Percentiles rank a stretch among this genome's conserved stretches.
Evolutionary conservation across 2,329 filamentous ascomycete genomes (phyloP).

Genomic region (Incumbomyces lentus): DNA sequence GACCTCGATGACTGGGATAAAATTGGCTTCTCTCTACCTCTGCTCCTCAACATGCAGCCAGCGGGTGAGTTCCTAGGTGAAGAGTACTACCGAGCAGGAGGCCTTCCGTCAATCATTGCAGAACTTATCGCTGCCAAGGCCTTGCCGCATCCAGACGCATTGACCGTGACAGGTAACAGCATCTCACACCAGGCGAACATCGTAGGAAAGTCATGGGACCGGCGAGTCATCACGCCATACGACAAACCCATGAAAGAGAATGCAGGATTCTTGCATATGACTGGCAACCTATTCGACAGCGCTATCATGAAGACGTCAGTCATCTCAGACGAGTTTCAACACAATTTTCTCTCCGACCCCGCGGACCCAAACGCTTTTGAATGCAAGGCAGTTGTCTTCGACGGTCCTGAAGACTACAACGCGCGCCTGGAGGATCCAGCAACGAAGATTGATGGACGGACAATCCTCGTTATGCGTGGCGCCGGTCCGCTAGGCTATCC

Average conservation of each 20-base stretch:
- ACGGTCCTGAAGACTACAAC: slow-evolving; percentile 42
- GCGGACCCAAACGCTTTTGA: slow-evolving; percentile 41
- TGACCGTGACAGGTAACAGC: slow-evolving; percentile 40
- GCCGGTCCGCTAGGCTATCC: slow-evolving; percentile 42
- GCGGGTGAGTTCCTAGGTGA: slow-evolving; percentile 44
- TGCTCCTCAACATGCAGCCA: slow-evolving; percentile 47
- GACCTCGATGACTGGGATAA: slow-evolving; percentile 45
- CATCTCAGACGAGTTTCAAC: slow-evolving; percentile 37
- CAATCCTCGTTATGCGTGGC: slow-evolving; percentile 41
- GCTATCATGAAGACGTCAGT: slow-evolving; percentile 46
- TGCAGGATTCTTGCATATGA: slow-evolving; percentile 43
- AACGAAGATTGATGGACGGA: slow-evolving; percentile 30
- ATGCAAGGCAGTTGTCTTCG: slow-evolving; percentile 39
- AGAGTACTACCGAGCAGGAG: slow-evolving; percentile 45
- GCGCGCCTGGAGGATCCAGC: slow-evolving; percentile 32
- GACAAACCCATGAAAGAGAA: slow-evolving; percentile 37
- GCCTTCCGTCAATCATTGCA: slow-evolving; percentile 44
- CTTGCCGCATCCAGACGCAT: slow-evolving; percentile 30
- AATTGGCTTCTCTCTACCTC: slow-evolving; percentile 40
- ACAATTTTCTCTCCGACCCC: slow-evolving; percentile 37
- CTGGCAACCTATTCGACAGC: slow-evolving; percentile 40
- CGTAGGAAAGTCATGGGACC: slow-evolving; percentile 39
- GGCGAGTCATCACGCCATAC: slow-evolving; percentile 37
- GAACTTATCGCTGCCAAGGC: slow-evolving; percentile 42
- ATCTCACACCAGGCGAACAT: slow-evolving; percentile 32